Base-by-base conservation (phyloP, 495 filamentous ascomycete species). In the Trichoderma reesei region DNA sequence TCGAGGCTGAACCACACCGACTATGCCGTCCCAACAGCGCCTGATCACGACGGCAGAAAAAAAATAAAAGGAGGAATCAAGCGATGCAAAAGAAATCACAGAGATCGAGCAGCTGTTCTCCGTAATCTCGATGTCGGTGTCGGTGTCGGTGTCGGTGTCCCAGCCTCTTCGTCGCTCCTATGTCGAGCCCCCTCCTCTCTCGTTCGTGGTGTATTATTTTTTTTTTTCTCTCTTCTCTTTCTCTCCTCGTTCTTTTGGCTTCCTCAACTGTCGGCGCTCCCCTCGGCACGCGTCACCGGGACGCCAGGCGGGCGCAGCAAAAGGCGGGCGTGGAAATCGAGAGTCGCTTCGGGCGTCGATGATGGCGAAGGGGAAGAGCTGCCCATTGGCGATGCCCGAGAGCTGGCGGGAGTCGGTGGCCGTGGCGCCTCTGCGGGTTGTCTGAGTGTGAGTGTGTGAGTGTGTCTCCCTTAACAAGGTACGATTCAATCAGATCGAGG, bases 251-350 rank as follows among this genome's bases (percentile, higher is more conserved):
- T 39, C 37, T 10, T n/a, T 46, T 33, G 51, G n/a, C n/a, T n/a
- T 56, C 8, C 10, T 34, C 8, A 56, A 56, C 34, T 56, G 51
- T 56, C 20, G 51, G 51, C 42, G 42, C 51, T 56, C 51, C 31
- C 51, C 51, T 56, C 51, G 18, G 51, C 51, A 56, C 51, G 51
- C 51, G 51, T 34, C 51, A 56, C 51, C 51, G 51, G 51, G 51
- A 56, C 51, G 51, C 20, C 20, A 56, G 51, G 14, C 51, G 51
- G 31, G 51, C 51, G 51, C 51, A 33, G 51, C 20, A 10, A 10
- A 56, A 14, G 51, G 8, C 11, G 9, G 51, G 31, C 31, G 51
- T 31, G 20, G 51, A 26, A 56, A 34, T 56, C 20, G 51, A 56
- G 18, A 11, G 31, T 33, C 20, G 51, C 51, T 3, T 6, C 8